These are phyloP conservation scores for Mucor ambiguus DNA, from an alignment of 371 early-diverging fungal species.

Conservation along the genomic window DNA sequence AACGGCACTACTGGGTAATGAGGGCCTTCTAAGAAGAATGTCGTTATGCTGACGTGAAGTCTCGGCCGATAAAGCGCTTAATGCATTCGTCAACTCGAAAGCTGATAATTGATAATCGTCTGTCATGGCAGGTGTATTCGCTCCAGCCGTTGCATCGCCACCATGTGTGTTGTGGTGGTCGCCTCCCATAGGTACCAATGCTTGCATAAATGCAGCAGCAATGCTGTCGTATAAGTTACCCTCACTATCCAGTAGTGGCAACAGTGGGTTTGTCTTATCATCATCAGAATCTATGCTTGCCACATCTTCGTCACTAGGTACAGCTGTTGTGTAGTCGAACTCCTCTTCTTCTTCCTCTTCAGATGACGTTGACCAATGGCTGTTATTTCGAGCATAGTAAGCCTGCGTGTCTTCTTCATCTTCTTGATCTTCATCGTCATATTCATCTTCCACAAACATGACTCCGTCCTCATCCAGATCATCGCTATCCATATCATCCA, in stretches of 20 bases:
- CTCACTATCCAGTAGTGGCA: slow-evolving; percentile 29
- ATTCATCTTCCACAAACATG: slow-evolving; percentile 41
- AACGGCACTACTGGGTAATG: slow-evolving; percentile 43
- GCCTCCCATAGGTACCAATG: slow-evolving; percentile 24
- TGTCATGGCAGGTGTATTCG: slow-evolving; percentile 16
- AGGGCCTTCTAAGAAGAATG: slow-evolving; percentile 31
- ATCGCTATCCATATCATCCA: slow-evolving; percentile 20
- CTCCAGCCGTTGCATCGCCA: slow-evolving; percentile 11
- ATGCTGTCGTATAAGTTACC: slow-evolving; percentile 33
- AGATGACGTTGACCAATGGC: slow-evolving; percentile 41
- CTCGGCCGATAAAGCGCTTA: slow-evolving; percentile 16
- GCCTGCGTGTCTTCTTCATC: slow-evolving; percentile 19
- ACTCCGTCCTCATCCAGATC: slow-evolving; percentile 25
- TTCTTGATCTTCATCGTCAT: slow-evolving; percentile 24
- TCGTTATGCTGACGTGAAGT: slow-evolving; percentile 4
- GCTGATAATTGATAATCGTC: slow-evolving; percentile 22
- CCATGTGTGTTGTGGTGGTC: not conserved
- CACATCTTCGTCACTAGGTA: slow-evolving; percentile 23
- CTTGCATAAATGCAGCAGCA: slow-evolving; percentile 42
- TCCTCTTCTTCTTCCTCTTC: slow-evolving; percentile 44
- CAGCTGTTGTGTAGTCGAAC: slow-evolving; percentile 25
- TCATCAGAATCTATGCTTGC: slow-evolving; percentile 29
- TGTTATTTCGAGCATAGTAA: slow-evolving; percentile 11
- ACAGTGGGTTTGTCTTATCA: slow-evolving; percentile 18
- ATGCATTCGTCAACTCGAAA: slow-evolving; percentile 27